A percentile compares a stretch with the other conserved stretches of the same genome.
These are phyloP conservation scores for Athelia sp. DNA, from an alignment of 1,284 basidiomycete species.

Conservation along the genomic window DNA sequence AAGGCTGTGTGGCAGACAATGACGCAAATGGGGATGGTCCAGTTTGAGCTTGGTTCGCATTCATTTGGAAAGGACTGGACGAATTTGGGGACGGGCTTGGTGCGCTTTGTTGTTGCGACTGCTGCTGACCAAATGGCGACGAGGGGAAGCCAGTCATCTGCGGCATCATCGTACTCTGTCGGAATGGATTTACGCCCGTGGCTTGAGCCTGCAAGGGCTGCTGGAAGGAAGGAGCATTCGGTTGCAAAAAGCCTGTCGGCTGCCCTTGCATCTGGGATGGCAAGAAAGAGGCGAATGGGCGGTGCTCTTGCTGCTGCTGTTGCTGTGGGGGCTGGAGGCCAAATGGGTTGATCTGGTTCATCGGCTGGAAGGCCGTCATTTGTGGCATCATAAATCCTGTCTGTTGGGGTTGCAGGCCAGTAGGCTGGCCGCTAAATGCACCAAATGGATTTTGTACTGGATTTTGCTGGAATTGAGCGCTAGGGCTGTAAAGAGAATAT, in stretches of 20 bases:
- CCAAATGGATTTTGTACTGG: constrained; percentile 75
- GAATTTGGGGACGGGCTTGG: constrained; percentile 12
- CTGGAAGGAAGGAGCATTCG: constrained; percentile 39
- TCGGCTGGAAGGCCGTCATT: constrained; percentile 35
- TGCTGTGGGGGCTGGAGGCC: constrained; percentile 14
- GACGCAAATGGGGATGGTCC: not conserved
- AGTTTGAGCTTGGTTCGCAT: not conserved
- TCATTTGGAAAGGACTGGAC: not conserved
- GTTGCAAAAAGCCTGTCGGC: constrained; percentile 53
- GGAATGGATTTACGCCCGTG: constrained; percentile 77
- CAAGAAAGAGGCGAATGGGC: constrained; percentile 12
- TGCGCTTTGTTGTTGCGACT: constrained; percentile 10
- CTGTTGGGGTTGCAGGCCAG: constrained; percentile 46
- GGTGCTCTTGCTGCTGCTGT: constrained; percentile 28
- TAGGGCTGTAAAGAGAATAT: constrained; percentile 37
- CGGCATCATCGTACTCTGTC: constrained; percentile 59
- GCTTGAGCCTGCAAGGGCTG: constrained; percentile 36
- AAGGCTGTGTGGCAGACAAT: not conserved
- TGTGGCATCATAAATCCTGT: constrained; percentile 55
- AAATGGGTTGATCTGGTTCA: constrained; percentile 41
- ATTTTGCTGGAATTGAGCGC: constrained; percentile 58
- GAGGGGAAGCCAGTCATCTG: constrained; percentile 62
- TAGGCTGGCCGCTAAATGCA: constrained; percentile 47
- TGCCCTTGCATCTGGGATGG: constrained; percentile 37
- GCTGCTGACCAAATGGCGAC: constrained; percentile 6